These are phyloP conservation scores for Penicillium sclerotiorum DNA, from an alignment of 2,329 filamentous ascomycete genomes.

Conservation along the genomic window DNA sequence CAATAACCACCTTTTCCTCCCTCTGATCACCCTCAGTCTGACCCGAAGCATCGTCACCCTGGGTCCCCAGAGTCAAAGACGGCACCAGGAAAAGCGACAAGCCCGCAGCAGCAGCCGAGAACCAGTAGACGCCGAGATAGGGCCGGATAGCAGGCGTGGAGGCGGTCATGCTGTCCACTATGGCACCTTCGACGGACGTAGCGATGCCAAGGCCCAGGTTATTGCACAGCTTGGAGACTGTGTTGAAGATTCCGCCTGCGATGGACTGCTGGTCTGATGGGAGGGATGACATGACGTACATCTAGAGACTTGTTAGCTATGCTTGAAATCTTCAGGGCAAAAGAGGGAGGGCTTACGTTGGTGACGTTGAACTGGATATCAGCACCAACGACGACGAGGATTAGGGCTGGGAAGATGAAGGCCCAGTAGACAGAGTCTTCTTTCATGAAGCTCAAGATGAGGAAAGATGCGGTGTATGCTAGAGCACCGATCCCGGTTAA, in stretches of 20 bases:
- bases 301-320: conserved; percentile 40
- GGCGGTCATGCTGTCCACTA: conserved; percentile 19
- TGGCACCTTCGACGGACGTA: conserved; percentile 43
- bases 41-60: conserved; percentile 20
- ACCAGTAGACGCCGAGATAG: conserved; percentile 35
- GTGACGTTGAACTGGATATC: conserved; percentile 72
- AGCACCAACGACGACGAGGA: conserved; percentile 65
- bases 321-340: neutral
- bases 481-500: conserved; percentile 59
- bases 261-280: conserved; percentile 65
- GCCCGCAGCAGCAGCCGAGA: conserved; percentile 29
- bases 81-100: conserved; percentile 31
- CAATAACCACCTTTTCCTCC: neutral
- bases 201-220: conserved; percentile 64
- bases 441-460: conserved; percentile 61
- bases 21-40: neutral
- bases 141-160: conserved; percentile 25
- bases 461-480: conserved; percentile 47
- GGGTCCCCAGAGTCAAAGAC: conserved; percentile 33
- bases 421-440: conserved; percentile 64
- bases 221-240: conserved; percentile 61
- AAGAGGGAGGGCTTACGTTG: conserved; percentile 54
- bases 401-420: conserved; percentile 63
- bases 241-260: conserved; percentile 70
- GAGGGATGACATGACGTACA: conserved; percentile 70